Conservation (phyloP, 2,329 filamentous ascomycete genomes). For the Purpureocillium takamizusanense region DNA sequence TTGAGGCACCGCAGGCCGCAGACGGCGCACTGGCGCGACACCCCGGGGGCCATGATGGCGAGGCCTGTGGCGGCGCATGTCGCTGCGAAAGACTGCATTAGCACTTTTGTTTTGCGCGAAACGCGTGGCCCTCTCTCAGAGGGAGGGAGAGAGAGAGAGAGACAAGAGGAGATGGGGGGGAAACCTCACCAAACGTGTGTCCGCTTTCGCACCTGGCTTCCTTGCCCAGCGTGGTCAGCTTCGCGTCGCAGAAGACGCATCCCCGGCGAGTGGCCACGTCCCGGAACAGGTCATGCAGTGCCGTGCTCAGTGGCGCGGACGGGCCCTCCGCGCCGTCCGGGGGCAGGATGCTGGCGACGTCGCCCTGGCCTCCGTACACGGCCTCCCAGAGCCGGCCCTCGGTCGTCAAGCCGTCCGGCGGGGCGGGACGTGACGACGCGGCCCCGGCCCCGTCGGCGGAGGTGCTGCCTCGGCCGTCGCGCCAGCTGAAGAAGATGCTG, state of each 20-base stretch:
- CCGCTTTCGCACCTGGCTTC: conserved; percentile 29
- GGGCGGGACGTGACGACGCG: conserved; percentile 1
- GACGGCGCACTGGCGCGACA: conserved; percentile 45
- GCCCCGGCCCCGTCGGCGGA: no score
- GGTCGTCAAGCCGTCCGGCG: conserved; percentile 30
- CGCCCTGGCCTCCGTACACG: conserved; percentile 46
- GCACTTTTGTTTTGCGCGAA: no score
- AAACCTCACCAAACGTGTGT: conserved; percentile 32
- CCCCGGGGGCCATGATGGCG: conserved; percentile 43
- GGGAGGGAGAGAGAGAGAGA: no score
- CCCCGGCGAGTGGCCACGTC: conserved; percentile 22
- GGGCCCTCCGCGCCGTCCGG: conserved; percentile 9
- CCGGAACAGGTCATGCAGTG: conserved; percentile 29
- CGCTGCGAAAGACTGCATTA: conserved; percentile 19
- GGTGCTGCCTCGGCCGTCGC: conserved; percentile 3
- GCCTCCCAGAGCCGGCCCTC: conserved; percentile 48
- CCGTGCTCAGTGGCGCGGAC: conserved; percentile 9
- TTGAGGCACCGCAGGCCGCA: conserved; percentile 43
- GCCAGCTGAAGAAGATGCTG: conserved; percentile 28
- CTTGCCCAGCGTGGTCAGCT: conserved; percentile 20
- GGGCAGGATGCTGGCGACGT: conserved; percentile 31
- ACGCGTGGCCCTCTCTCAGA: no score
- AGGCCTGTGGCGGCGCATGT: conserved; percentile 44
- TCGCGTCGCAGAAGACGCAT: conserved; percentile 38
- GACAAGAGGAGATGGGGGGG: no score